Evolutionary conservation across 2,329 filamentous ascomycete genomes (phyloP), one percentile per base, ranked within the genome.

Genomic region (Trichophyton simii): DNA sequence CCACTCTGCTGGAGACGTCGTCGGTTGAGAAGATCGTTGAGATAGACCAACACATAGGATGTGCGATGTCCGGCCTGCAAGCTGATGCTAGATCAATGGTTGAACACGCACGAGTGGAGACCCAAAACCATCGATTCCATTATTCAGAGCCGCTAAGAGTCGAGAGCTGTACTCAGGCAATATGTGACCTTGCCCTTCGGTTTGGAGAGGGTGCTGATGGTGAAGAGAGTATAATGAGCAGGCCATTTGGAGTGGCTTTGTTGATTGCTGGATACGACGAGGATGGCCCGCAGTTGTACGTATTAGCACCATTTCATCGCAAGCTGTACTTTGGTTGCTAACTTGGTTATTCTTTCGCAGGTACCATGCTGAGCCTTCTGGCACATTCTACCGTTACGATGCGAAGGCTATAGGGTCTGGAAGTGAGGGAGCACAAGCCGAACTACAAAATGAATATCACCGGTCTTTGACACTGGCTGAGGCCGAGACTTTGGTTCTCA

Each of bases 21-120:
- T 96, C 91, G 46, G 94, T 99, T 71, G 94, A 99, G 79, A 99
- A 99, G 85, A 97, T 99, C 71, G 92, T 99, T 76, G 94, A 99
- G 77, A 97, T 99, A 75, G 94, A 99, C 80, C 86, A 89, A 73
- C 94, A 99, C 80, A 96, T 99, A 70, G 94, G 94, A 71, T 97
- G 94, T 79, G 94, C 94, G 78, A 99, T 99, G 91, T 94, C 88
- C 42, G 94, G 94, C 55, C 84, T 99, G 66, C 94, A 99, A 81
- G 94, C 94, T 71, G 94, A 99, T 76, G 94, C 94, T 65, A 88
- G 94, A 72, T 94, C 88, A 78, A 95, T 99, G 88, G 85, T 99
- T 66, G 94, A 99, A 81, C 94, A 99, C 78, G 94, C 94, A 69
- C 90, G 92, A 70, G 92, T 99, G 73, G 95, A 97, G 79, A 90